Conservation (phyloP, 2,329 filamentous ascomycete genomes). For the Apiospora aurea region DNA sequence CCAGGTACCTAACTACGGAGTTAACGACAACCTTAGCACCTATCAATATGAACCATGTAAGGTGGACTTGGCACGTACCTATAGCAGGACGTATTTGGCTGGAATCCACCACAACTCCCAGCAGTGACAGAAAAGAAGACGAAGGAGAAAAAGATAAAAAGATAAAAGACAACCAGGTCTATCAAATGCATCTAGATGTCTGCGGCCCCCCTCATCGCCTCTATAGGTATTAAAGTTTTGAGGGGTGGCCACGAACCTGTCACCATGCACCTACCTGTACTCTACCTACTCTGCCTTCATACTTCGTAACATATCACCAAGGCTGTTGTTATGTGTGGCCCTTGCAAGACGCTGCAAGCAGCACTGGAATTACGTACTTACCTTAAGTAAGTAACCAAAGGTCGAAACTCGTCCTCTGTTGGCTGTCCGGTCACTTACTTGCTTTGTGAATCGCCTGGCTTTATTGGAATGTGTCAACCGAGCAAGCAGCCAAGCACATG, state of each 20-base stretch:
- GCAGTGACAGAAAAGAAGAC: background rate
- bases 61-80: too few relatives aligned
- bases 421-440: background rate
- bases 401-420: background rate
- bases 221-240: too few relatives aligned
- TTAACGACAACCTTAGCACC: too few relatives aligned
- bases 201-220: too few relatives aligned
- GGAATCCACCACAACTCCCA: background rate
- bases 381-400: background rate
- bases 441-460: background rate
- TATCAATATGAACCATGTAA: too few relatives aligned
- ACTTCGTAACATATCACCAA: background rate
- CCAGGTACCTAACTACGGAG: too few relatives aligned
- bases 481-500: background rate
- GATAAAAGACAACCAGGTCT: too few relatives aligned
- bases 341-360: too few relatives aligned
- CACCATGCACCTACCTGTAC: too few relatives aligned
- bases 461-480: background rate
- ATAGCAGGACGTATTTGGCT: background rate
- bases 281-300: too few relatives aligned
- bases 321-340: background rate
- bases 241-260: too few relatives aligned
- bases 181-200: too few relatives aligned
- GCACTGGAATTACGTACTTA: background rate
- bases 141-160: background rate